Evolutionary conservation across 345 rosid species (phyloP), one percentile per base, ranked within the genome.

Genomic region (Brassica cretica): DNA sequence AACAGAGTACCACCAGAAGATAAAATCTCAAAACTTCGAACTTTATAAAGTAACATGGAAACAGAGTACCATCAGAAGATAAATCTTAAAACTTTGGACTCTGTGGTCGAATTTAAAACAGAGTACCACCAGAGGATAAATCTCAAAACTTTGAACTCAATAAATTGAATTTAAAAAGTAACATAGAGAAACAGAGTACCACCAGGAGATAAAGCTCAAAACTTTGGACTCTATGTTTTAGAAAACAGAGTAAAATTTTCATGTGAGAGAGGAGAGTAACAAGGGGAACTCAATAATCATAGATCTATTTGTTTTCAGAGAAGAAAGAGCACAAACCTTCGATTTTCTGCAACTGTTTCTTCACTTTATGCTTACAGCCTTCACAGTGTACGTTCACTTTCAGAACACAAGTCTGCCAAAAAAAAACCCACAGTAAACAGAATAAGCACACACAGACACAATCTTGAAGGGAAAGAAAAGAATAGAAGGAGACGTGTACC

Each of bases 361-460:
- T 90, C 29, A 95, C 87, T 86, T 91, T 95, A 81, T 84, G 85
- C 82, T 86, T 87, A 73, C 99, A 95, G 8, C 99, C 99, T 86
- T 91, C 99, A 73, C 99, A 95, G 85, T 91, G 92, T 27, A 95
- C 91, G 72, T 90, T 90, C 71, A 95, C 97, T 80, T 85, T 91
- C 63, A 95, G 88, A 76, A 88, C 91, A 86, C 89, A 88, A 18
- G 92, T 83, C 98, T 94, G 97, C 84, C 10, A 0, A 9, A 83
- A 46, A 18, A 49, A 27, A 19, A 67, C 66, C n/a, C 71, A n/a
- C 33, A 61, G 7, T 4, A 59, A 35, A 63, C 9, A 55, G 0
- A 10, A 51, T 69, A 14, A 61, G 41, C 72, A 3, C 59, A 64
- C 16, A 63, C 39, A 49, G 2, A 46, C 55, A 12, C 7, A 63